Base-by-base conservation (phyloP, 805 yeast species). In the Saccharomycopsis fodiens region DNA sequence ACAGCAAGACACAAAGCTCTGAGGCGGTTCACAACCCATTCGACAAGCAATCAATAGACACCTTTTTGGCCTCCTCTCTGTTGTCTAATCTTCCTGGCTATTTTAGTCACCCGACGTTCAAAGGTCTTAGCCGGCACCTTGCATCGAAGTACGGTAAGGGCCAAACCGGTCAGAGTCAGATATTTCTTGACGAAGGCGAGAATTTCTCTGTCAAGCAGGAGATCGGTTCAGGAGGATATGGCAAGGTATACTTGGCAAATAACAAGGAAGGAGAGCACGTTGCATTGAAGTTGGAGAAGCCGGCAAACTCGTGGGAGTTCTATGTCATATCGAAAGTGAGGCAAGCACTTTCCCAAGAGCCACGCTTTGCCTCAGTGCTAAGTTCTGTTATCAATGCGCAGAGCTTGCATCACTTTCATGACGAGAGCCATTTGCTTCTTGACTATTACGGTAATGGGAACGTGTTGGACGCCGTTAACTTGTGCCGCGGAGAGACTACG, bases 211-310 rank as follows among this genome's bases (percentile, higher is more conserved):
- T 63, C 57, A 22, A 65, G 54, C 48, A 55, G 46, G 52, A 59
- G 53, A 38, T 88, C 10, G 96, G 96, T 0, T 74, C 73, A 55
- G 94, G 95, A n/a, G 93, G 89, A 0, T 81, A 69, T 63, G 94
- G 89, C 0, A 70, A 76, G 1, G 95, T 86, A 0, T 86, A 78
- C 57, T 64, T 86, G 19, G 79, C 84, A 1, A 89, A 84, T 58
- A 66, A 72, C 10, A 70, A 75, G 50, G 59, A 62, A 6, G 22
- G n/a, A 17, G 86, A 85, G 1, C 57, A 62, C 1, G 56, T 73
- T 29, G 95, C 96, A 0, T 62, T 88, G 43, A 88, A 88, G 57
- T 74, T 82, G 12, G 87, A 83, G 56, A 68, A 70, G 15, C 86
- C 91, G 0, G 65, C 85, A 0, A 73, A 76, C 38, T 67, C 75